These are phyloP conservation scores for Serpula lacrymans DNA, from an alignment of 768 basidiomycete species.

Conservation along the genomic window DNA sequence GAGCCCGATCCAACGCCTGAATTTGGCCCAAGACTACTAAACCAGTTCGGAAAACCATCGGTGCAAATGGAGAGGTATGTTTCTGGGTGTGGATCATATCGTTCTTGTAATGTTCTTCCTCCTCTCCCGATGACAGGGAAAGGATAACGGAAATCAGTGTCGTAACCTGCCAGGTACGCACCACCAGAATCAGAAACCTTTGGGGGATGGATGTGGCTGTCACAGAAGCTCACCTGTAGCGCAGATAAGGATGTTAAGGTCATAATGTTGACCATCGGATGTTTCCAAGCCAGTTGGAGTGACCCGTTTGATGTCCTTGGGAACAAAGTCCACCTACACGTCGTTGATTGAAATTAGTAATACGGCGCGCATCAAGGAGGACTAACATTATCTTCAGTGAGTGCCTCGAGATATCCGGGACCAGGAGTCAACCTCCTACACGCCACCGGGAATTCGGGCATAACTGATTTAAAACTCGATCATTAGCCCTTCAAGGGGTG, in stretches of 20 bases:
- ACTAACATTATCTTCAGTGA: slow-evolving; percentile 58
- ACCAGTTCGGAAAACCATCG: slow-evolving; percentile 71
- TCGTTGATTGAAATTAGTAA: neutral
- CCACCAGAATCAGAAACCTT: neutral
- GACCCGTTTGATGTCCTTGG: slow-evolving; percentile 47
- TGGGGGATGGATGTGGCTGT: neutral
- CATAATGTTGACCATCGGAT: slow-evolving; percentile 48
- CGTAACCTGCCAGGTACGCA: slow-evolving; percentile 45
- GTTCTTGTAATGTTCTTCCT: slow-evolving; percentile 49
- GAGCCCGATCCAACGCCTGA: slow-evolving; percentile 52
- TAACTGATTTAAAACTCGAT: slow-evolving; percentile 32
- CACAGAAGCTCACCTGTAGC: slow-evolving; percentile 46
- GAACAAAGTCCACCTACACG: slow-evolving; percentile 48
- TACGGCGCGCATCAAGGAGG: neutral
- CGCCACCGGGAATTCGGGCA: slow-evolving; percentile 54
- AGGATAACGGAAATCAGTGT: slow-evolving; percentile 44
- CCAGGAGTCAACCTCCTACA: slow-evolving; percentile 69
- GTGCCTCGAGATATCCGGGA: slow-evolving; percentile 63
- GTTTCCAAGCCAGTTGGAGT: slow-evolving; percentile 55
- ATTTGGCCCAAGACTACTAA: slow-evolving; percentile 56
- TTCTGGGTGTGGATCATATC: slow-evolving; percentile 50
- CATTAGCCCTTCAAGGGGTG: neutral
- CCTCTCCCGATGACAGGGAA: slow-evolving; percentile 54
- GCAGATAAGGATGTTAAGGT: slow-evolving; percentile 59
- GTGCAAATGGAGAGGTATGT: slow-evolving; percentile 58